Base-by-base conservation (phyloP, 2,329 filamentous ascomycete genomes). In the Cladosporium sp. region DNA sequence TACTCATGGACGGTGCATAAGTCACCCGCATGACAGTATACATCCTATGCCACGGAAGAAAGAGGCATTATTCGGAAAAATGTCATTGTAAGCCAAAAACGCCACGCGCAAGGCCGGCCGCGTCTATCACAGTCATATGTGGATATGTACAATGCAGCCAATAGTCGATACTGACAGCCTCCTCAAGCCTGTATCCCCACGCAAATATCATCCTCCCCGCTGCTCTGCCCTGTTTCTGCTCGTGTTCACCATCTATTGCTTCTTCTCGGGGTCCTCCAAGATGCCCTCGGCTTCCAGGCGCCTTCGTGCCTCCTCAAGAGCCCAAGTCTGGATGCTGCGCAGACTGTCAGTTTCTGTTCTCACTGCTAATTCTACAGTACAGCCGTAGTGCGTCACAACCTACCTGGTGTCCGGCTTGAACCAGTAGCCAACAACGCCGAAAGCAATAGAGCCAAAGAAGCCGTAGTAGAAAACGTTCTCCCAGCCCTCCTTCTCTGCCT, bases 401-500 rank as follows among this genome's bases (percentile, higher is more conserved):
- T 85, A 99, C 95, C 92, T 96, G 69, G 94, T 98, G 85, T 99
- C 95, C 62, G 95, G 95, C 88, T 98, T 98, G 79, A 95, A 98
- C 68, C 92, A 92, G 82, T 97, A 92, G 70, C 91, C 92, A 70
- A 97, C 84, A 67, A 86, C 88, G 63, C 89, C 89, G 70, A 92
- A 83, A 30, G 88, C 80, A 75, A 96, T 81, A 75, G 88, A 90
- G 63, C 91, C 92, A 77, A 89, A 91, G 80, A 96, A 93, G 58
- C 93, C 93, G 78, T 91, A 91, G 78, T 90, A 90, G 83, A 90
- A 93, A 64, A 93, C 81, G 71, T 85, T 88, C 85, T 99, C 95
- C 95, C 95, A 99, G 61, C 94, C 95, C 83, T 99, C 95, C 79
- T 92, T 91, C 86, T 96, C 88, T 77, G 92, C 89, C 85, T 97